Conservation (phyloP, 306 rosid genomes). For the Vicia faba region DNA sequence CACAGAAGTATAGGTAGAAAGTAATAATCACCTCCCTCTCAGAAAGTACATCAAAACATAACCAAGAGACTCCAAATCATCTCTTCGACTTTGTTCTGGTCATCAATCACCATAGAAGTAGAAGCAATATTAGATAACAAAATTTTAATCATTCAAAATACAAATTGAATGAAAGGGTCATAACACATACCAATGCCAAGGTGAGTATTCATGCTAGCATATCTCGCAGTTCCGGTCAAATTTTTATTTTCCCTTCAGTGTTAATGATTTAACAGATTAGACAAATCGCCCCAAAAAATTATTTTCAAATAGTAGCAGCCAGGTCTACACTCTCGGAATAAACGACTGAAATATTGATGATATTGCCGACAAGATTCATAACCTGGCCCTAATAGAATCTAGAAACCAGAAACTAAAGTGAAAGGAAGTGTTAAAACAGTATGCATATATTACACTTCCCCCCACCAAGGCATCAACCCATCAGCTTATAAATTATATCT, state of each 20-base stretch:
- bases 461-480: slow-evolving; percentile 19
- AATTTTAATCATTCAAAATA: slow-evolving; percentile 17
- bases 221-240: slow-evolving; percentile 96
- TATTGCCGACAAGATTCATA: slow-evolving; percentile 1
- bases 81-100: slow-evolving; percentile 95
- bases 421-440: slow-evolving; percentile 6
- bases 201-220: slow-evolving; percentile 98
- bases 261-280: slow-evolving; percentile 33
- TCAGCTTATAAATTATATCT: not conserved
- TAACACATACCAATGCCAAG: slow-evolving; percentile 78
- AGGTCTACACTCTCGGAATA: not conserved
- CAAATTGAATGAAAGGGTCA: slow-evolving; percentile 26
- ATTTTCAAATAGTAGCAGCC: slow-evolving; percentile 2
- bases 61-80: slow-evolving; percentile 98
- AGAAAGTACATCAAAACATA: slow-evolving; percentile 91
- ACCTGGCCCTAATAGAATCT: not conserved
- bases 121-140: slow-evolving; percentile 38
- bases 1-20: slow-evolving; percentile 23
- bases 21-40: slow-evolving; percentile 83
- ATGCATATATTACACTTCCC: slow-evolving; percentile 2
- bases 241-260: slow-evolving; percentile 90
- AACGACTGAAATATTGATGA: slow-evolving; percentile 7
- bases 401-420: slow-evolving; percentile 24
- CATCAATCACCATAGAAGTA: slow-evolving; percentile 45
- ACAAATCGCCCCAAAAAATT: slow-evolving; percentile 11